phyloP scores from a whole-genome alignment of 441 rosid genomes.

The Isatis lusitanica region DNA sequence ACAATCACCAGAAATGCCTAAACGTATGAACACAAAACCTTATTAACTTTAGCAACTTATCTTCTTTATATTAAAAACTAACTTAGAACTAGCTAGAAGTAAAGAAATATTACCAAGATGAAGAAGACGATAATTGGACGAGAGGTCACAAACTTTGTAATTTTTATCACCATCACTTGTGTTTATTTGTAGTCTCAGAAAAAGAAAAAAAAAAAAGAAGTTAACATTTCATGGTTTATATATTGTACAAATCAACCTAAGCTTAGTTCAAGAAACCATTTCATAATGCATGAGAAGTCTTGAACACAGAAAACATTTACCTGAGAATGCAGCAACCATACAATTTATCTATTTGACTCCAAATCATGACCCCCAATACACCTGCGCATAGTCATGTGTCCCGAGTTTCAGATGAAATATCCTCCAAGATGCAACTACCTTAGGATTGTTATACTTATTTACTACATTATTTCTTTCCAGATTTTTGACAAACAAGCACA shows the following conservation, averaged over 20 bases:
- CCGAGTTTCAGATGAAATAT: background rate
- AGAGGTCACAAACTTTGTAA: conserved; percentile 10
- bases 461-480: background rate
- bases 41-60: background rate
- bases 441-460: background rate
- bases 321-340: background rate
- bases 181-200: background rate
- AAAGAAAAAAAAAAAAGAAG: background rate
- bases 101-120: background rate
- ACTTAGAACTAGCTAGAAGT: too few species aligned
- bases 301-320: background rate
- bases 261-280: background rate
- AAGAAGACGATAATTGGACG: conserved; percentile 3
- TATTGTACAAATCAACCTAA: background rate
- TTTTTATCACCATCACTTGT: conserved; percentile 19
- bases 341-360: background rate
- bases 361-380: background rate
- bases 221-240: background rate
- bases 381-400: background rate
- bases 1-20: conserved; percentile 9
- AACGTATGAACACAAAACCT: background rate
- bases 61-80: background rate
- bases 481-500: background rate
- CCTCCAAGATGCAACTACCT: background rate
- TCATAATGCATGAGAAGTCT: background rate